Evolutionary conservation across 495 filamentous ascomycete species (phyloP).

Genomic region (Chaetomidium leptoderma): DNA sequence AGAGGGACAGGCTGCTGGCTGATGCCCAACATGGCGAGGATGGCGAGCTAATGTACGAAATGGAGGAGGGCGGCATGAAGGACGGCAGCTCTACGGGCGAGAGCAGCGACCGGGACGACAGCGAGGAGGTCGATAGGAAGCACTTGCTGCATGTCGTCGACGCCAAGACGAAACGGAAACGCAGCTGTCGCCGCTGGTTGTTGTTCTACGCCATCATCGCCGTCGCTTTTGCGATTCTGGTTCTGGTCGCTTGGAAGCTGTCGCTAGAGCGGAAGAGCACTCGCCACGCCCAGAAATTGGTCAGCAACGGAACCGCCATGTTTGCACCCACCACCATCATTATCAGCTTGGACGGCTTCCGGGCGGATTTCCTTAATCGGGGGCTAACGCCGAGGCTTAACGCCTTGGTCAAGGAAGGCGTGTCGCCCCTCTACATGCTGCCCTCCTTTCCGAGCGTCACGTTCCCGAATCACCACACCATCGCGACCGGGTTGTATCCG

Average conservation of each 20-base stretch:
- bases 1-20: constrained; percentile 45
- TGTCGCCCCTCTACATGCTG: constrained; percentile 85
- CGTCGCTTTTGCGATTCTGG: constrained; percentile 49
- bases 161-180: constrained; percentile 40
- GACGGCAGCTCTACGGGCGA: constrained; percentile 55
- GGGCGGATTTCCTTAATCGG: constrained; percentile 87
- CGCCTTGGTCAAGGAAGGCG: constrained; percentile 71
- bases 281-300: constrained; percentile 26
- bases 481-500: constrained; percentile 87
- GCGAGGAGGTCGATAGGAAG: constrained; percentile 50
- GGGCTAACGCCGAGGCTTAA: constrained; percentile 79
- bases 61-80: constrained; percentile 75
- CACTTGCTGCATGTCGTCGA: constrained; percentile 42
- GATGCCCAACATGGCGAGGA: constrained; percentile 58
- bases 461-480: constrained; percentile 96
- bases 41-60: constrained; percentile 78
- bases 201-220: constrained; percentile 52
- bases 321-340: constrained; percentile 91
- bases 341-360: constrained; percentile 92
- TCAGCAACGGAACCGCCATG: constrained; percentile 75
- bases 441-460: constrained; percentile 95
- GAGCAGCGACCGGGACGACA: constrained; percentile 53
- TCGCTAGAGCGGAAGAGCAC: constrained; percentile 35
- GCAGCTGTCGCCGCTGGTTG: constrained; percentile 47
- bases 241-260: constrained; percentile 48